Evolutionary conservation across 306 rosid species (phyloP).

Genomic region (Cicer judaicum): DNA sequence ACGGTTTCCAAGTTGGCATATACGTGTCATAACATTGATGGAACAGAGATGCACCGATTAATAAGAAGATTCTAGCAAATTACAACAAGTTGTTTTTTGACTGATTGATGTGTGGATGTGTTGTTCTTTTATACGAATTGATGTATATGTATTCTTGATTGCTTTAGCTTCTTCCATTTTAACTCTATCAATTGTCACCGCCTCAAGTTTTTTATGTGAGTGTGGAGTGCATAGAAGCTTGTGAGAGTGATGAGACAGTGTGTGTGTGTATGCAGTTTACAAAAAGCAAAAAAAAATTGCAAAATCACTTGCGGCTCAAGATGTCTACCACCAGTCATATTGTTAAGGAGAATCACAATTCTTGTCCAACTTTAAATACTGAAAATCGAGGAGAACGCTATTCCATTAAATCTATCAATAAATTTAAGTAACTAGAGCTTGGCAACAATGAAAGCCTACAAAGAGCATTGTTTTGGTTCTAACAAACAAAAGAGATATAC

Average conservation of each 20-base stretch:
- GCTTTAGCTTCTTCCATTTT: slow-evolving; percentile 12
- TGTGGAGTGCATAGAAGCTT: too few relatives aligned
- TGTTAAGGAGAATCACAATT: not conserved
- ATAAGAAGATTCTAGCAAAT: not conserved
- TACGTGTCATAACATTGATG: slow-evolving; percentile 43
- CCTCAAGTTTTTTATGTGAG: too few relatives aligned
- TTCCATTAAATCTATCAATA: slow-evolving; percentile 49
- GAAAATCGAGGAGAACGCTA: not conserved
- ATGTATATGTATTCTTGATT: not conserved
- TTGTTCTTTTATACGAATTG: too few relatives aligned
- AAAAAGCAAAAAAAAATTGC: not conserved
- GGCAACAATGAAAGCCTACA: slow-evolving; percentile 34
- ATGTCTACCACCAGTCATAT: not conserved
- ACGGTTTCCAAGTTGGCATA: not conserved
- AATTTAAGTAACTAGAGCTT: slow-evolving; percentile 30
- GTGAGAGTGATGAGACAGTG: too few relatives aligned
- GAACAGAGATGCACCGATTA: slow-evolving; percentile 37
- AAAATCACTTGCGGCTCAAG: not conserved
- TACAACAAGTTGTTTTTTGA: slow-evolving; percentile 12
- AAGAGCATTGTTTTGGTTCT: slow-evolving; percentile 38
- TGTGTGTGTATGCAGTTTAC: not conserved
- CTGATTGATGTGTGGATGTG: not conserved
- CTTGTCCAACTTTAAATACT: slow-evolving; percentile 12
- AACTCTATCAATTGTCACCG: slow-evolving; percentile 26
- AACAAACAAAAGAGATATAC: slow-evolving; percentile 38